These are phyloP conservation scores for Tylopilus cervinicoccineus DNA, from an alignment of 768 basidiomycete species.

Conservation along the genomic window DNA sequence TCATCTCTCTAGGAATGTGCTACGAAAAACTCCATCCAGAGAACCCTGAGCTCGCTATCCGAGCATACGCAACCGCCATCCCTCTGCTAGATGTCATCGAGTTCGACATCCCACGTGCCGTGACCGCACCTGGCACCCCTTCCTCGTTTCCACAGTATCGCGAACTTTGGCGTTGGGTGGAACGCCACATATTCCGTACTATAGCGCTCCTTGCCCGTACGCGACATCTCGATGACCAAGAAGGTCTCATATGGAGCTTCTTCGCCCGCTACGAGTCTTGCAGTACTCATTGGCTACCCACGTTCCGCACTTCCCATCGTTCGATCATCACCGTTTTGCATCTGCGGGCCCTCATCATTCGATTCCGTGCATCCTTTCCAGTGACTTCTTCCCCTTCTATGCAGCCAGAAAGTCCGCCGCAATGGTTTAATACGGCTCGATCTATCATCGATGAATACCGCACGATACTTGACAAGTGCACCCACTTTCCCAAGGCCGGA, in stretches of 20 bases:
- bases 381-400: conserved; percentile 11
- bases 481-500: conserved; percentile 78
- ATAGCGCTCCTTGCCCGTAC: conserved; percentile 58
- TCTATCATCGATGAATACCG: conserved; percentile 71
- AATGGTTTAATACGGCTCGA: conserved; percentile 65
- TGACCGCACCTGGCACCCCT: conserved; percentile 23
- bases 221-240: conserved; percentile 32
- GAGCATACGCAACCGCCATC: conserved; percentile 50
- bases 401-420: conserved; percentile 33
- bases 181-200: conserved; percentile 78
- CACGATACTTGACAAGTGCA: conserved; percentile 60
- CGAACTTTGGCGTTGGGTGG: conserved; percentile 85
- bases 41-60: conserved; percentile 49
- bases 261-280: conserved; percentile 58
- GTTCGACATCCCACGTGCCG: conserved; percentile 41
- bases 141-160: conserved; percentile 63
- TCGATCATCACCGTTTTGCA: conserved; percentile 67
- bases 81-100: conserved; percentile 50
- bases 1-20: conserved; percentile 58
- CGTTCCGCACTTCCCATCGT: conserved; percentile 74
- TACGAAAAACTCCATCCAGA: conserved; percentile 55
- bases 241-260: conserved; percentile 55
- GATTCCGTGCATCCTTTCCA: conserved; percentile 30
- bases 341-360: conserved; percentile 65
- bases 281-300: conserved; percentile 70